Evolutionary conservation across 2,329 filamentous ascomycete genomes (phyloP).

Genomic region (Rhinocladiella similis): DNA sequence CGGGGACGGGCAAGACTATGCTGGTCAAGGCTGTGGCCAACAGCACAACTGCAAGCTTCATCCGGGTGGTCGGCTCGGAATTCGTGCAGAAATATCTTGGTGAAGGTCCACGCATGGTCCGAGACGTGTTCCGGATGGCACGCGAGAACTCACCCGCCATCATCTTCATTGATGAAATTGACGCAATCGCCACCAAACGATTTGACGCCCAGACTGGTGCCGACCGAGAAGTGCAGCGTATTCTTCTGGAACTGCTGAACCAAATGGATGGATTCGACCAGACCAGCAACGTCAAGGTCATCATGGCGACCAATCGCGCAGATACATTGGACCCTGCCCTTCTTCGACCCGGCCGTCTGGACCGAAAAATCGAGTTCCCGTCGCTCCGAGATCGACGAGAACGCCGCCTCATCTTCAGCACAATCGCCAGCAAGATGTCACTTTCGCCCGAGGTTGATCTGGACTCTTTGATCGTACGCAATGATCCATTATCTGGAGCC

Average conservation of each 20-base stretch:
- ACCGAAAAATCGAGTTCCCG: constrained; percentile 99
- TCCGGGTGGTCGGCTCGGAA: constrained; percentile 95
- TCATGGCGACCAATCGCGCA: constrained; percentile 99
- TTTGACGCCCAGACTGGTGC: constrained; percentile 98
- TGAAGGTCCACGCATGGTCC: constrained; percentile 97
- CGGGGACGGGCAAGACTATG: constrained; percentile 96
- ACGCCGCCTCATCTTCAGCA: constrained; percentile 92
- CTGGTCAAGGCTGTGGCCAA: constrained; percentile 98
- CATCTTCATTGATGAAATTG: constrained; percentile 99
- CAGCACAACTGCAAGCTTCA: constrained; percentile 96
- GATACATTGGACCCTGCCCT: constrained; percentile 95
- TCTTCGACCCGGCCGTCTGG: constrained; percentile 88
- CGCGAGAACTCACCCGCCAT: constrained; percentile 97
- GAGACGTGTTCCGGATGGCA: constrained; percentile 98
- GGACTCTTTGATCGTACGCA: constrained; percentile 92
- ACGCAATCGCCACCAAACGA: constrained; percentile 97
- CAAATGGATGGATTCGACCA: constrained; percentile 99
- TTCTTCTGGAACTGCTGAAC: constrained; percentile 93
- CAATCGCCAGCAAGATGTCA: constrained; percentile 97
- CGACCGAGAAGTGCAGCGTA: constrained; percentile 97
- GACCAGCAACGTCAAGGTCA: constrained; percentile 98
- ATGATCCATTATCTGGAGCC: constrained; percentile 91
- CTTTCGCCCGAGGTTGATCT: constrained; percentile 94
- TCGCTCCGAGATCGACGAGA: constrained; percentile 89
- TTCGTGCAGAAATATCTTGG: constrained; percentile 99